Evolutionary conservation across 2,329 filamentous ascomycete species (phyloP).

Genomic region (Fusarium virguliforme): DNA sequence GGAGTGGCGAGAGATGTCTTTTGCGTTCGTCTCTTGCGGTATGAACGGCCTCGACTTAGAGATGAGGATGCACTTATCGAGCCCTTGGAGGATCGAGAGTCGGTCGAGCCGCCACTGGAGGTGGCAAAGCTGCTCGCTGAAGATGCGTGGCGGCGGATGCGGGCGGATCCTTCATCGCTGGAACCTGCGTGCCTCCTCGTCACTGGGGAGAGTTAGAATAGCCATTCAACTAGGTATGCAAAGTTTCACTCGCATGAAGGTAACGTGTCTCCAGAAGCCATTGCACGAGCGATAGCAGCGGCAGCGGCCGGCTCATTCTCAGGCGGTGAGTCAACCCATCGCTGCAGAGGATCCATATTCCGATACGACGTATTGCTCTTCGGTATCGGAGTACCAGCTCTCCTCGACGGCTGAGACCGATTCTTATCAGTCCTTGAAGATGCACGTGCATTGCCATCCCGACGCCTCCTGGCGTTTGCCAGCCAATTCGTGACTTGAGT

Average conservation of each 20-base stretch:
- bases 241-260: conserved; percentile 16
- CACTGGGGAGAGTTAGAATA: conserved; percentile 53
- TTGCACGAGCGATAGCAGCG: conserved; percentile 52
- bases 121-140: conserved; percentile 36
- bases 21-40: conserved; percentile 25
- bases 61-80: conserved; percentile 33
- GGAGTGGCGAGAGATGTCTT: conserved; percentile 27
- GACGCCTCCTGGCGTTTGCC: conserved; percentile 84
- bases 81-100: conserved; percentile 34
- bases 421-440: neutral
- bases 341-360: conserved; percentile 49
- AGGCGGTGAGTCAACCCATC: conserved; percentile 56
- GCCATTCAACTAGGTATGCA: conserved; percentile 57
- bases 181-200: conserved; percentile 32
- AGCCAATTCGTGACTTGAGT: conserved; percentile 91
- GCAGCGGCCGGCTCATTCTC: conserved; percentile 54
- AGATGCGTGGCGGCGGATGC: conserved; percentile 31
- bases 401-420: conserved; percentile 60
- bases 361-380: conserved; percentile 54
- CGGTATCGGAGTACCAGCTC: conserved; percentile 63
- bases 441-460: conserved; percentile 58
- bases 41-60: conserved; percentile 22
- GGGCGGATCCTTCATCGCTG: conserved; percentile 24
- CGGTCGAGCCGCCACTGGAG: conserved; percentile 39
- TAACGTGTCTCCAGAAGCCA: conserved; percentile 39